Evolutionary conservation across 2,329 filamentous ascomycete species (phyloP).

Genomic region (Sporothrix pallida): DNA sequence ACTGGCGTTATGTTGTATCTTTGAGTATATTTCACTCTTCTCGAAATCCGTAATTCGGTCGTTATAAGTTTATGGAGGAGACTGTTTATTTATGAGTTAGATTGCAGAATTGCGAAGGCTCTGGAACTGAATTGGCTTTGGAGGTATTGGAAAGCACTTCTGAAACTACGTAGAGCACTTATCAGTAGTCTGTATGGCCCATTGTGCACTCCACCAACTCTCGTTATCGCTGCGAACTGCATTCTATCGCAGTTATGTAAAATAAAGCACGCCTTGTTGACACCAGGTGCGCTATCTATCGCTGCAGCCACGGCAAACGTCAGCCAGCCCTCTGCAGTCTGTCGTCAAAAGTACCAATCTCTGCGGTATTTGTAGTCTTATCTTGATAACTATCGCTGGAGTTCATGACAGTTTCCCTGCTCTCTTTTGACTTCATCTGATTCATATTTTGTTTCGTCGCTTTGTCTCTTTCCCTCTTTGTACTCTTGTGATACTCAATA

Average conservation of each 20-base stretch:
- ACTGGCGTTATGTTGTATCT: no score
- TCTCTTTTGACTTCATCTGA: not conserved
- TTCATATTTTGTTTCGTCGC: not conserved
- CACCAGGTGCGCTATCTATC: not conserved
- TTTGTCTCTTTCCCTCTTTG: not conserved
- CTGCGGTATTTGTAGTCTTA: not conserved
- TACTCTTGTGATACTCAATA: not conserved
- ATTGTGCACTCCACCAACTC: no score
- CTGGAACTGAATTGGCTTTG: no score
- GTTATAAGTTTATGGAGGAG: no score
- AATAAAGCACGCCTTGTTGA: conserved; percentile 12
- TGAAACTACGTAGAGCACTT: no score
- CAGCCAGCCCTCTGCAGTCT: not conserved
- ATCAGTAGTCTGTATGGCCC: no score
- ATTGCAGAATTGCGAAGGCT: no score
- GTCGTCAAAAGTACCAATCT: not conserved
- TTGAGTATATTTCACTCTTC: no score
- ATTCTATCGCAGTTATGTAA: not conserved
- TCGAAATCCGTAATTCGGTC: no score
- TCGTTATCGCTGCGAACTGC: not conserved
- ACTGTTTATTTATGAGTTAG: no score
- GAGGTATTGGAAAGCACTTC: no score
- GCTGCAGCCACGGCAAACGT: conserved; percentile 11
- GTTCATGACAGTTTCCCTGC: not conserved
- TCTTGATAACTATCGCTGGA: not conserved